phyloP scores from a whole-genome alignment of 2,329 filamentous ascomycete species.

The Ophiostoma sp. region DNA sequence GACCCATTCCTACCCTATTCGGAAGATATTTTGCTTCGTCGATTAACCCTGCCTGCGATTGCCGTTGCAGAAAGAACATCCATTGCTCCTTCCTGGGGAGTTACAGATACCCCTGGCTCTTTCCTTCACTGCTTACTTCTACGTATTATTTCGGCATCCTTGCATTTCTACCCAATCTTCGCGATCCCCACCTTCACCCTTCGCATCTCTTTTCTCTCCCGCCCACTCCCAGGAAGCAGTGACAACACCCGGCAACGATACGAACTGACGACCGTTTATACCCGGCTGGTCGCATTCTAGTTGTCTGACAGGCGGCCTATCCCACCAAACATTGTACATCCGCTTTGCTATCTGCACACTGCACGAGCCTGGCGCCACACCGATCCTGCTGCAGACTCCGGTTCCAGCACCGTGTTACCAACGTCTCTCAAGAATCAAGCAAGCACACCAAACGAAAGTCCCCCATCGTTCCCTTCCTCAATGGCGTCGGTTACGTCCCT shows the following conservation, averaged over 20 bases:
- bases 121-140: not conserved
- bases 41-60: not conserved
- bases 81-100: not conserved
- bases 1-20: slow-evolving; percentile 21
- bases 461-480: not conserved
- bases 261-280: not conserved
- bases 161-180: not conserved
- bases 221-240: not conserved
- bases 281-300: too few species aligned
- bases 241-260: not conserved
- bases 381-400: not conserved
- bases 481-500: slow-evolving; percentile 80
- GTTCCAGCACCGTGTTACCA: not conserved
- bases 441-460: not conserved
- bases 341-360: not conserved
- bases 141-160: not conserved
- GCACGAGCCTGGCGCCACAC: not conserved
- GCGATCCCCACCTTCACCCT: not conserved
- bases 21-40: not conserved
- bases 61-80: not conserved
- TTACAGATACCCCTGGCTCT: not conserved
- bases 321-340: too few species aligned
- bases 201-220: not conserved
- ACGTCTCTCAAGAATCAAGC: not conserved
- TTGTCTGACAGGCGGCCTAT: too few species aligned